Base-by-base conservation (phyloP, 345 rosid species). In the Salix brachista region DNA sequence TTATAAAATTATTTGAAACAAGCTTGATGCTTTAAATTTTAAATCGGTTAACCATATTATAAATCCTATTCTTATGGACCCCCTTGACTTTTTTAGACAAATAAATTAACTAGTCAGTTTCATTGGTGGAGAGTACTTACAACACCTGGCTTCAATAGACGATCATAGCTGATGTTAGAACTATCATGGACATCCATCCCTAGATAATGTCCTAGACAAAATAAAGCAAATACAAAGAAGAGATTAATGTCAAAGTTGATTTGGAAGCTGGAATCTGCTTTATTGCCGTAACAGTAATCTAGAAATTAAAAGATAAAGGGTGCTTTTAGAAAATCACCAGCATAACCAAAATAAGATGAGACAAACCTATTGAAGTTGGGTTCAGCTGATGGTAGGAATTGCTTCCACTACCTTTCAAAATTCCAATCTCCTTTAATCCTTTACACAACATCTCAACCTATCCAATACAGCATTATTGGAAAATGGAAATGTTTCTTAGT, bases 131-230 rank as follows among this genome's bases (percentile, higher is more conserved):
- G 65, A 25, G 50, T 65, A 85, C 99, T 89, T 93, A 96, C 98
- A 82, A 90, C 94, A 68, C 99, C 98, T 3, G 98, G 98, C 88
- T 87, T 83, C 89, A 93, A 73, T 74, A 91, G 87, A 72, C 91
- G 88, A 71, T 92, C 92, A 54, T 87, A 92, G 83, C 93, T 85
- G 75, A 91, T 81, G 72, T 73, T 60, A 75, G 93, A 90, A 86
- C 94, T 87, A 87, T 96, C 99, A 75, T 96, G 99, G 82, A 96
- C 98, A 79, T 93, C 98, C 97, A 96, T 91, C 79, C 99, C 99
- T 13, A 95, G 90, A 86, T 90, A 95, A 83, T 95, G 99, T 84
- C 99, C 99, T 93, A 83, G 65, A 85, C 73, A 77, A 70, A 78
- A 80, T 58, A 80, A 79, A 23, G 30, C 56, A 65, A 30, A 62